Percentiles rank a stretch among this genome's conserved stretches.
These are phyloP conservation scores for Cryphonectria carpinicola DNA, from an alignment of 2,329 filamentous ascomycete genomes.

Conservation along the genomic window DNA sequence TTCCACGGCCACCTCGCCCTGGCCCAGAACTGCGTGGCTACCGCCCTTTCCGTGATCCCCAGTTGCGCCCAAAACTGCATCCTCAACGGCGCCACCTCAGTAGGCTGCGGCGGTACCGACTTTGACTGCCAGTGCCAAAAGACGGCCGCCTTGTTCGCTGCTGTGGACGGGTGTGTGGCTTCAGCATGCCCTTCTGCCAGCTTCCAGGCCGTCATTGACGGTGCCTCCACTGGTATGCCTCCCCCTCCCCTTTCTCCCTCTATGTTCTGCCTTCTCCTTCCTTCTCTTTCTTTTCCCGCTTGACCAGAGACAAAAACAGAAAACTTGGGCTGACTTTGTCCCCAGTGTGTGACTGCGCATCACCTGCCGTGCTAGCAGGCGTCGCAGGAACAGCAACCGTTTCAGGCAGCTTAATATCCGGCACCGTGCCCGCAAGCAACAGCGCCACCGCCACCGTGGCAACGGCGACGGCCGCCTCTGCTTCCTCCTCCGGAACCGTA, in stretches of 20 bases:
- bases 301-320: background rate
- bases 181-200: conserved; percentile 33
- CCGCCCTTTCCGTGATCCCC: conserved; percentile 36
- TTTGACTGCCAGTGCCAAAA: conserved; percentile 39
- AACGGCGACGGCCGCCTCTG: background rate
- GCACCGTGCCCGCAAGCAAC: conserved; percentile 7
- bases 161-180: conserved; percentile 39
- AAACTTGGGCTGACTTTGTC: background rate
- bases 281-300: background rate
- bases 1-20: conserved; percentile 8
- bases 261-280: background rate
- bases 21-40: conserved; percentile 33
- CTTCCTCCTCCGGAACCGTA: background rate
- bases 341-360: conserved; percentile 26
- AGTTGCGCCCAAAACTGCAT: conserved; percentile 40
- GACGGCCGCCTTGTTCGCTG: conserved; percentile 37
- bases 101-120: conserved; percentile 38
- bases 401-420: conserved; percentile 7
- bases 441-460: conserved; percentile 14
- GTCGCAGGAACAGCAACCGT: conserved; percentile 18
- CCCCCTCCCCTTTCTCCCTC: background rate
- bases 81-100: conserved; percentile 35
- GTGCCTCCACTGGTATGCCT: conserved; percentile 34
- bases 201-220: conserved; percentile 39
- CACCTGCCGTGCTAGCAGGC: conserved; percentile 17